Evolutionary conservation across 441 rosid genomes (phyloP).

Genomic region (Euphorbia schlechtendalii): DNA sequence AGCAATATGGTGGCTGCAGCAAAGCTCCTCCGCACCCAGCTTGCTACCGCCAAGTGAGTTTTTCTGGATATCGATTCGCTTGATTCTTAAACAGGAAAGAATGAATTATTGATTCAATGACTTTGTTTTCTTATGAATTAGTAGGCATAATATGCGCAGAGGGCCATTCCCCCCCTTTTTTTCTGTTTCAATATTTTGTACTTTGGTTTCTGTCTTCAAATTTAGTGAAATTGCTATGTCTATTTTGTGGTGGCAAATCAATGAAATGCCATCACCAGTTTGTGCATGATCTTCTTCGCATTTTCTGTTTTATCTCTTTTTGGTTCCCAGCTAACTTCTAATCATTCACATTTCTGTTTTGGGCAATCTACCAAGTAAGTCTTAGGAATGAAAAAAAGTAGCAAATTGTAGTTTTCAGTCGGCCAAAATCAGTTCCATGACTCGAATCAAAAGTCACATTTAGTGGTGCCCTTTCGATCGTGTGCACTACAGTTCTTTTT

Average conservation of each 20-base stretch:
- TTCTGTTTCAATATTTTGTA: no score
- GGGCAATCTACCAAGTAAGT: no score
- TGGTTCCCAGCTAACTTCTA: no score
- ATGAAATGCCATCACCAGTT: conserved; percentile 18
- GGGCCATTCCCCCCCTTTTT: no score
- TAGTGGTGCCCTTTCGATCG: no score
- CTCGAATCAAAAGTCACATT: no score
- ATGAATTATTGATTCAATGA: conserved; percentile 20
- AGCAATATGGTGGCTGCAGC: conserved; percentile 87
- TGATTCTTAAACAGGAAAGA: conserved; percentile 4
- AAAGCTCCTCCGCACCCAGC: conserved; percentile 83
- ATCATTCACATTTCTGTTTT: no score
- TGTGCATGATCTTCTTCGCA: conserved; percentile 9
- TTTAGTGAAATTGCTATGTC: conserved; percentile 2
- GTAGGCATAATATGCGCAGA: conserved; percentile 18
- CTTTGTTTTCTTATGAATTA: conserved; percentile 13
- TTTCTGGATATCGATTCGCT: neutral
- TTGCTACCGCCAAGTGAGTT: conserved; percentile 72
- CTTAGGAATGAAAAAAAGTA: no score
- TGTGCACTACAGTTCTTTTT: no score
- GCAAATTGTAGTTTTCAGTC: no score
- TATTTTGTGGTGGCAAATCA: conserved; percentile 11
- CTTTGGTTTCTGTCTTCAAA: conserved; percentile 13
- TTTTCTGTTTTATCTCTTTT: neutral
- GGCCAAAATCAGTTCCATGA: no score